These are phyloP conservation scores for Psilocybe subaeruginosa DNA, from an alignment of 768 basidiomycete genomes.

Conservation along the genomic window DNA sequence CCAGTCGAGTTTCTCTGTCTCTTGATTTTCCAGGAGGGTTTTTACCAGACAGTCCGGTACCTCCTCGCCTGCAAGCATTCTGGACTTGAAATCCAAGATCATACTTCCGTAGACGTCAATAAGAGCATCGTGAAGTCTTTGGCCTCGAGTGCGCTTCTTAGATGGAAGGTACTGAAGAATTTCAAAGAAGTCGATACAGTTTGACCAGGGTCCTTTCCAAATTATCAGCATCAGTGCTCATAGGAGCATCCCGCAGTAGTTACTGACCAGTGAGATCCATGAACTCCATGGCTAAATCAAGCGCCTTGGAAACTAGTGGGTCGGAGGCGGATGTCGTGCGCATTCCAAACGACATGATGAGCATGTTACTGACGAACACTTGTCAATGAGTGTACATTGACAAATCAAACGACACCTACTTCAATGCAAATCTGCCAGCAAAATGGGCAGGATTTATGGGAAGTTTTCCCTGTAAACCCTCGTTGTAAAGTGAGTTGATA, in stretches of 20 bases:
- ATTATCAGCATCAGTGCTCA: conserved; percentile 23
- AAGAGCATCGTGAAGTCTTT: conserved; percentile 38
- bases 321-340: conserved; percentile 40
- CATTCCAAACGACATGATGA: conserved; percentile 41
- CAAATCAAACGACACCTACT: not conserved
- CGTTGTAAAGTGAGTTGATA: conserved; percentile 37
- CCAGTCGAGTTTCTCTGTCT: conserved; percentile 38
- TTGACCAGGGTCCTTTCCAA: conserved; percentile 44
- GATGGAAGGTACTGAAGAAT: conserved; percentile 44
- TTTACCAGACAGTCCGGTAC: conserved; percentile 48
- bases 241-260: not conserved
- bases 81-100: conserved; percentile 36
- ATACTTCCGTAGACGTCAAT: conserved; percentile 40
- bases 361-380: conserved; percentile 38
- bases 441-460: conserved; percentile 43
- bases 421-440: conserved; percentile 33
- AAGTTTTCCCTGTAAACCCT: conserved; percentile 30
- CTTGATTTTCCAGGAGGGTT: conserved; percentile 33
- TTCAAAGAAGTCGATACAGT: conserved; percentile 45
- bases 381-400: not conserved
- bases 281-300: conserved; percentile 44
- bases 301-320: conserved; percentile 36
- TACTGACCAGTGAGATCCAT: conserved; percentile 34
- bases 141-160: conserved; percentile 35
- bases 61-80: conserved; percentile 35